A percentile compares a stretch with the other conserved stretches of the same genome.
These are phyloP conservation scores for Choiromyces venosus DNA, from an alignment of 495 filamentous ascomycete species.

Conservation along the genomic window DNA sequence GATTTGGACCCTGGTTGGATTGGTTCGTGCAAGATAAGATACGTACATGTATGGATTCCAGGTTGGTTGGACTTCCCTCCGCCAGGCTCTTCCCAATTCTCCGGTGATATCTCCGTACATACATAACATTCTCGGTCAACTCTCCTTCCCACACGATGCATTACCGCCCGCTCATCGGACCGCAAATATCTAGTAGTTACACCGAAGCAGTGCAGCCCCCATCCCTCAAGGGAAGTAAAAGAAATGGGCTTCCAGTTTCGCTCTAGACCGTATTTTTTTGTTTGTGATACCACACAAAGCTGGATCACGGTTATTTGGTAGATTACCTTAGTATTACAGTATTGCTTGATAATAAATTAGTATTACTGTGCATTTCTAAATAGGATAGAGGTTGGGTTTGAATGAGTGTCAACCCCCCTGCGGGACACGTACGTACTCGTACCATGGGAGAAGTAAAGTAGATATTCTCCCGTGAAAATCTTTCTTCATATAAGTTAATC, in stretches of 20 bases:
- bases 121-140: background rate
- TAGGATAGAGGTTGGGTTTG: background rate
- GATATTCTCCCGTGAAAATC: too few relatives aligned
- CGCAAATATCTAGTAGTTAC: background rate
- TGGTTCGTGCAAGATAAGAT: background rate
- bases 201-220: background rate
- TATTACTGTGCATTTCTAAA: background rate
- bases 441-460: too few relatives aligned
- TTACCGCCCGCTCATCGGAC: background rate
- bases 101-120: background rate
- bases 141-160: background rate
- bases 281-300: background rate
- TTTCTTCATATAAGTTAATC: too few relatives aligned
- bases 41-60: background rate
- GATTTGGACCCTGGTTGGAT: background rate
- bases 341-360: background rate
- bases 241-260: background rate
- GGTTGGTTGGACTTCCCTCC: constrained; percentile 4
- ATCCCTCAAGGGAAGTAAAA: background rate
- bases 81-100: background rate
- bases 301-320: background rate
- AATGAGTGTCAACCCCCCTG: too few relatives aligned
- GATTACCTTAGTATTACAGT: background rate
- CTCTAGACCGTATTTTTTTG: background rate
- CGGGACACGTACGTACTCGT: too few relatives aligned